Conservation (phyloP, 2,329 filamentous ascomycete species). For the Sporothrix pallida region DNA sequence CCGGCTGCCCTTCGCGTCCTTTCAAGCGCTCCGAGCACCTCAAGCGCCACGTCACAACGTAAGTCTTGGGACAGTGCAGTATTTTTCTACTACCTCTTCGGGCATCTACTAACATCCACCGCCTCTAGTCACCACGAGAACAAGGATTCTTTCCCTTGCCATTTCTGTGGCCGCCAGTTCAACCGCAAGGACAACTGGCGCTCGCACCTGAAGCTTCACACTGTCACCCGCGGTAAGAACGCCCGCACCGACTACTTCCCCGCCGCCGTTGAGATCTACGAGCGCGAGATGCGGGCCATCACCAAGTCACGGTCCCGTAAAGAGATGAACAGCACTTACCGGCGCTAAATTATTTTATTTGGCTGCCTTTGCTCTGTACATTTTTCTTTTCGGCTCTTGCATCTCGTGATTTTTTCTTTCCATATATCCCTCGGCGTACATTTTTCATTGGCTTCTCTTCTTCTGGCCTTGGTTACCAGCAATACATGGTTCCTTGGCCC, state of each 20-base stretch:
- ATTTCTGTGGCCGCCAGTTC: conserved; percentile 49
- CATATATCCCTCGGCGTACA: conserved; percentile 26
- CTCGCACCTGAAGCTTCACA: conserved; percentile 49
- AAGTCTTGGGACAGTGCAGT: conserved; percentile 41
- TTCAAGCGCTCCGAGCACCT: conserved; percentile 62
- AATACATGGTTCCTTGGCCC: too few relatives aligned
- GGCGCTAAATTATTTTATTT: not conserved
- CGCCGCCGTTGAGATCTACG: conserved; percentile 41
- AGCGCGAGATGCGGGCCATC: conserved; percentile 38
- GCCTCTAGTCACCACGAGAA: conserved; percentile 41
- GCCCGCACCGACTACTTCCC: conserved; percentile 44
- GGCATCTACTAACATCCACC: not conserved
- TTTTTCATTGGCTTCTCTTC: conserved; percentile 5
- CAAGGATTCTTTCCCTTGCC: conserved; percentile 46
- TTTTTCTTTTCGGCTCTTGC: not conserved
- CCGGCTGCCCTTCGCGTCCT: conserved; percentile 53
- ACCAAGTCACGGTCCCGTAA: conserved; percentile 37
- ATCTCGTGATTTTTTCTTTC: not conserved
- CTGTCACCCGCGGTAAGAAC: conserved; percentile 42
- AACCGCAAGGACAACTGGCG: conserved; percentile 50
- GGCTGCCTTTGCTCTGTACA: not conserved
- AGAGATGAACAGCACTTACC: conserved; percentile 18
- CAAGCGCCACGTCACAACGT: conserved; percentile 61
- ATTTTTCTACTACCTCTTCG: not conserved
- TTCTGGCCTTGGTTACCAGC: not conserved